Evolutionary conservation across 2,329 filamentous ascomycete species (phyloP).

Genomic region (Diaporthe helianthi): DNA sequence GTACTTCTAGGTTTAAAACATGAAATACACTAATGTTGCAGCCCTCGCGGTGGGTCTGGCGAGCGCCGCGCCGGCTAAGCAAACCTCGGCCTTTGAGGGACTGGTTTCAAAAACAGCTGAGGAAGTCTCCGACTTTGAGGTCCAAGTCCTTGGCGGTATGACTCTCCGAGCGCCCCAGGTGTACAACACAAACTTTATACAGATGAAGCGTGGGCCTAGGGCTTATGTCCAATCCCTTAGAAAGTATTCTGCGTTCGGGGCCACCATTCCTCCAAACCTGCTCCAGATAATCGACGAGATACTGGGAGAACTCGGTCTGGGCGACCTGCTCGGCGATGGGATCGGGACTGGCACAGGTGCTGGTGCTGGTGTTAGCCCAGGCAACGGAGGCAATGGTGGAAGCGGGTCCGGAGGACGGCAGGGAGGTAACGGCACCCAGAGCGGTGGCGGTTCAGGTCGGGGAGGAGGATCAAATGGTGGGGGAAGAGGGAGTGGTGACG

Average conservation of each 20-base stretch:
- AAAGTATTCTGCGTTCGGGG: slow-evolving; percentile 49
- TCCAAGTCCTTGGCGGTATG: slow-evolving; percentile 48
- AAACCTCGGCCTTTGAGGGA: slow-evolving; percentile 9
- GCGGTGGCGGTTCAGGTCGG: not conserved
- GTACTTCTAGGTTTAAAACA: slow-evolving; percentile 38
- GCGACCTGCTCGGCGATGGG: not conserved
- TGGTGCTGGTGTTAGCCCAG: not conserved
- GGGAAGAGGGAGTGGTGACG: not conserved
- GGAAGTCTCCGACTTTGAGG: slow-evolving; percentile 41
- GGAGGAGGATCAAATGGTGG: not conserved
- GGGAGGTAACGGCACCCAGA: not conserved
- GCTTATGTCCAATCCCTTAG: slow-evolving; percentile 42
- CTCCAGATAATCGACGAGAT: slow-evolving; percentile 44
- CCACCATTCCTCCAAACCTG: slow-evolving; percentile 45
- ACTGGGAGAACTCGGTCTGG: slow-evolving; percentile 44
- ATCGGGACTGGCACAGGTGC: not conserved
- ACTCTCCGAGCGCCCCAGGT: slow-evolving; percentile 50
- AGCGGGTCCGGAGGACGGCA: not conserved
- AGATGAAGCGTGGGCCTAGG: slow-evolving; percentile 46
- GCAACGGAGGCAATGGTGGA: not conserved
- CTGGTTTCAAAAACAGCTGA: slow-evolving; percentile 27
- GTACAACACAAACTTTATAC: slow-evolving; percentile 47
- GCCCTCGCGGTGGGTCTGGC: slow-evolving; percentile 43
- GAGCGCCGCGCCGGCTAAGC: slow-evolving; percentile 22
- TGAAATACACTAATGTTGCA: slow-evolving; percentile 45